Conservation (phyloP, 352 stramenopile genomes). For the Pythium oligandrum region DNA sequence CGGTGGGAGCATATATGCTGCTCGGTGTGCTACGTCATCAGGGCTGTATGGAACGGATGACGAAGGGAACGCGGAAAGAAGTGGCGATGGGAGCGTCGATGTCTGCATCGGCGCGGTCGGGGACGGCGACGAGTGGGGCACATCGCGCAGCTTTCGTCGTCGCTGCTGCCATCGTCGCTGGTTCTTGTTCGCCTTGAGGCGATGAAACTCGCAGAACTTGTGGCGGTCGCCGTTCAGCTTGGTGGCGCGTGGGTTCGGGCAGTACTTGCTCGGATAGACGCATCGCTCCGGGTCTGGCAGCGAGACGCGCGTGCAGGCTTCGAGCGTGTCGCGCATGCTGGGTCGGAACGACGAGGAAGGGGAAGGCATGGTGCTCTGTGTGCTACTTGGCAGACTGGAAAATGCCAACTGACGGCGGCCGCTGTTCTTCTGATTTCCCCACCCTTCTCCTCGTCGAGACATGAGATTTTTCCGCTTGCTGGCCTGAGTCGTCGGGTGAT, state of each 20-base stretch:
- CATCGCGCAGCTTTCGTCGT: conserved; percentile 11
- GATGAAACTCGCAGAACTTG: conserved; percentile 32
- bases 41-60: no score
- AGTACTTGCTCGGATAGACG: conserved; percentile 30
- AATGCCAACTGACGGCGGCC: no score
- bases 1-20: no score
- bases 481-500: no score
- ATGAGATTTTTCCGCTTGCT: no score
- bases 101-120: no score
- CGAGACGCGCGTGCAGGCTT: background rate
- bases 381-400: background rate
- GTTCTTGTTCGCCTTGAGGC: conserved; percentile 33
- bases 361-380: background rate
- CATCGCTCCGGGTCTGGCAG: conserved; percentile 12
- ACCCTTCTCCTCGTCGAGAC: no score
- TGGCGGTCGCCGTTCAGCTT: conserved; percentile 36
- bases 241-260: conserved; percentile 24
- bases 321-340: conserved; percentile 16
- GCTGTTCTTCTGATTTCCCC: no score
- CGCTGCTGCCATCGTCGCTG: conserved; percentile 31
- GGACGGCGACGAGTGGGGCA: no score
- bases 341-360: conserved; percentile 3
- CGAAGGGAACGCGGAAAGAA: no score
- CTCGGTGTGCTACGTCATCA: no score
- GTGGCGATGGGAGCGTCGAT: no score